Evolutionary conservation across 495 filamentous ascomycete species (phyloP).

Genomic region (Aspergillus biplanus): DNA sequence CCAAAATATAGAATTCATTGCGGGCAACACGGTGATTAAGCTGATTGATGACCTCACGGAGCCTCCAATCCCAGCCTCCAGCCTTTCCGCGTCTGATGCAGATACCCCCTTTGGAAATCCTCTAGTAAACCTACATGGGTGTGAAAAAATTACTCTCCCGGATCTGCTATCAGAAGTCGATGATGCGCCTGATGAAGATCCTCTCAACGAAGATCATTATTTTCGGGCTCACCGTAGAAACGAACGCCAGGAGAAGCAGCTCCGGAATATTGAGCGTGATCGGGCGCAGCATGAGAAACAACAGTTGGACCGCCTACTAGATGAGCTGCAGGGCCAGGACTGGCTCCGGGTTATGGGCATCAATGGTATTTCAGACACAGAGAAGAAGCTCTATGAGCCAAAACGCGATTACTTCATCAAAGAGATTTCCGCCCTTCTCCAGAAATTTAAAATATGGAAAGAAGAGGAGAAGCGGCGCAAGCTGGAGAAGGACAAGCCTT

Average conservation of each 20-base stretch:
- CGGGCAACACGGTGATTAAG: constrained; percentile 45
- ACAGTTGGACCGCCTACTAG: constrained; percentile 81
- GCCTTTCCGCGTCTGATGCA: constrained; percentile 22
- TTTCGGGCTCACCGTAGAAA: constrained; percentile 73
- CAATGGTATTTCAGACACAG: constrained; percentile 77
- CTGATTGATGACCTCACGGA: constrained; percentile 50
- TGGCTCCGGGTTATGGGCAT: constrained; percentile 97
- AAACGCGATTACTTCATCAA: constrained; percentile 81
- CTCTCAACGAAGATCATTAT: constrained; percentile 69
- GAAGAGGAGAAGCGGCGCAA: constrained; percentile 87
- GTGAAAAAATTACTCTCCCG: constrained; percentile 37
- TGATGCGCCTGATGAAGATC: constrained; percentile 58
- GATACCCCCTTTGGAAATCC: constrained; percentile 44
- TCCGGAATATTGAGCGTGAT: constrained; percentile 91
- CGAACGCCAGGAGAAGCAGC: constrained; percentile 87
- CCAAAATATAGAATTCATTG: constrained; percentile 43
- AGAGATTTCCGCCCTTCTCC: constrained; percentile 76
- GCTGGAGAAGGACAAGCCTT: constrained; percentile 63
- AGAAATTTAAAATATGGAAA: constrained; percentile 86
- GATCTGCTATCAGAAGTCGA: constrained; percentile 7
- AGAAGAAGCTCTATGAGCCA: constrained; percentile 82
- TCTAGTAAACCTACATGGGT: constrained; percentile 41
- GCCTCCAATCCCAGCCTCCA: constrained; percentile 25
- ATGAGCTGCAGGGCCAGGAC: constrained; percentile 85
- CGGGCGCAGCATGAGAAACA: constrained; percentile 90